These are phyloP conservation scores for Colletotrichum ledebouriae DNA, from an alignment of 2,329 filamentous ascomycete genomes.

Conservation along the genomic window DNA sequence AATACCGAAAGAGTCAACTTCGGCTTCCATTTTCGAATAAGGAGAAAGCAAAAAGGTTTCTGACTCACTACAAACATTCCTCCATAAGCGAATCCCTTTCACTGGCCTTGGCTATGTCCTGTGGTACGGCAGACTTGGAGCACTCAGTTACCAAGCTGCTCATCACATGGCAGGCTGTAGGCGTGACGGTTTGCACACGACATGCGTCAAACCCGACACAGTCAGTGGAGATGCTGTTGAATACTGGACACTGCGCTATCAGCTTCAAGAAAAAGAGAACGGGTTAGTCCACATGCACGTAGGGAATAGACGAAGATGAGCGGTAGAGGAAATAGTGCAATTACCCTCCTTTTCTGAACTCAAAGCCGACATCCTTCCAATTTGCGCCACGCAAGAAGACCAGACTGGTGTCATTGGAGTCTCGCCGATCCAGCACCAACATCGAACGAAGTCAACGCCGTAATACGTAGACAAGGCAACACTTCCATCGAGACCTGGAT, in stretches of 20 bases:
- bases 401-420: neutral
- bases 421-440: slow-evolving; percentile 7
- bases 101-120: neutral
- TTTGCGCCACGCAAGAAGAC: neutral
- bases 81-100: neutral
- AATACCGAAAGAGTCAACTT: too few relatives aligned
- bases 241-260: neutral
- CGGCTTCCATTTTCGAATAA: too few relatives aligned
- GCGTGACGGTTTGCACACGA: neutral
- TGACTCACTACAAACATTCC: neutral
- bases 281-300: too few relatives aligned
- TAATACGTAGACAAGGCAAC: neutral
- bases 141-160: neutral
- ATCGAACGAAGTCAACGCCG: neutral
- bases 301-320: too few relatives aligned
- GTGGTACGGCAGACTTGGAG: neutral
- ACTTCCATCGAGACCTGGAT: neutral
- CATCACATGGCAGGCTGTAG: neutral
- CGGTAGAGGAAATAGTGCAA: neutral
- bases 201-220: neutral
- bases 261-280: neutral
- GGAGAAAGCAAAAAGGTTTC: too few relatives aligned
- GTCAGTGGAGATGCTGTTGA: neutral
- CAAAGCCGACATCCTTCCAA: neutral
- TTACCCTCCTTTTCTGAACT: neutral